Conservation (phyloP, 192 early-diverging fungal species). For the Umbelopsis vinacea region DNA sequence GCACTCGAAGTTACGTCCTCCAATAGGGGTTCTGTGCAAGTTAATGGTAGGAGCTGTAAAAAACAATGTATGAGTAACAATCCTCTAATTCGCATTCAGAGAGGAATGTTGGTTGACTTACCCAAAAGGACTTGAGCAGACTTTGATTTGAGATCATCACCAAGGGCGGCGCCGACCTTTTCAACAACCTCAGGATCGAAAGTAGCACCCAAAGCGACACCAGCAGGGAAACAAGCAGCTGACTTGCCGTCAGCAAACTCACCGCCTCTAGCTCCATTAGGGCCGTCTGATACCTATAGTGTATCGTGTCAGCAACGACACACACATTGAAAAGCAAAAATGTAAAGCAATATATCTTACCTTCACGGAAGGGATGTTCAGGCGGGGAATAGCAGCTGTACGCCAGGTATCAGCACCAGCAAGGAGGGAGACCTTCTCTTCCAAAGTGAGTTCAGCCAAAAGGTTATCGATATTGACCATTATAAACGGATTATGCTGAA, state of each 20-base stretch:
- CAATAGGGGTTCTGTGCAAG: slow-evolving; percentile 21
- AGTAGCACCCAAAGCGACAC: slow-evolving; percentile 15
- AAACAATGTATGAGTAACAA: background rate
- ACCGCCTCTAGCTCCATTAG: slow-evolving; percentile 20
- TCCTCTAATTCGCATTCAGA: background rate
- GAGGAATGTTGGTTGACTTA: background rate
- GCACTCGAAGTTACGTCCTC: slow-evolving; percentile 26
- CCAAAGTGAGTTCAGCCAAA: slow-evolving; percentile 19
- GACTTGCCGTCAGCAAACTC: background rate
- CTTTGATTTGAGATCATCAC: slow-evolving; percentile 9
- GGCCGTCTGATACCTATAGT: slow-evolving; percentile 9
- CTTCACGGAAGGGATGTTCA: slow-evolving; percentile 18
- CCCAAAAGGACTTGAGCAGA: slow-evolving; percentile 19
- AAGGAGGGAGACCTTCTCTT: slow-evolving; percentile 15
- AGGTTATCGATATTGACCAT: slow-evolving; percentile 21
- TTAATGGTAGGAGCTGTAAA: slow-evolving; percentile 22
- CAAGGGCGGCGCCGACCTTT: slow-evolving; percentile 11
- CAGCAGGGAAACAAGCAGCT: slow-evolving; percentile 21
- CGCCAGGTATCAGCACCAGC: slow-evolving; percentile 19
- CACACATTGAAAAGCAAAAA: too few relatives aligned
- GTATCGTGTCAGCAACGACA: background rate
- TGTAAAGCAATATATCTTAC: background rate
- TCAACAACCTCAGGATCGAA: slow-evolving; percentile 8
- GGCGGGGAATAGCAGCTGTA: slow-evolving; percentile 20
- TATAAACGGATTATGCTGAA: background rate